These are phyloP conservation scores for Teunomyces barrocoloradensis DNA, from an alignment of 805 yeast genomes.

Conservation along the genomic window DNA sequence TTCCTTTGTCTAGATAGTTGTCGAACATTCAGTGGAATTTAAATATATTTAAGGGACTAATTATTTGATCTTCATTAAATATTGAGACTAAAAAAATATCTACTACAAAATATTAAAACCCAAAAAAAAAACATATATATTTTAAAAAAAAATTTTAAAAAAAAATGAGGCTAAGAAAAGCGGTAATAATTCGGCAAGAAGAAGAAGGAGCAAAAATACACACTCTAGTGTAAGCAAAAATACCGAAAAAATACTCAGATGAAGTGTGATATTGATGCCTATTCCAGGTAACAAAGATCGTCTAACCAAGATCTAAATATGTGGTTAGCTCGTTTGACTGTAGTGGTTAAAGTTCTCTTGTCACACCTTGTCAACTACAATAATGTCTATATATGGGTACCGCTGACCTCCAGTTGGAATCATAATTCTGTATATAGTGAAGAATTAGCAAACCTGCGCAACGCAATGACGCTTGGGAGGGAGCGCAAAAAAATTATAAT, in stretches of 20 bases:
- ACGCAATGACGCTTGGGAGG: not conserved
- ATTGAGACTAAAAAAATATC: conserved; percentile 1
- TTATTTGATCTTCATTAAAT: conserved; percentile 1
- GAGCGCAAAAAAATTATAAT: not conserved
- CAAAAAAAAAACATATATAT: not conserved
- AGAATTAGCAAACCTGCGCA: not conserved
- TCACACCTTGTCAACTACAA: not conserved
- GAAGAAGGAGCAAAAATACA: not conserved
- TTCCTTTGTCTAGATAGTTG: not conserved
- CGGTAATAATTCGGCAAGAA: conserved; percentile 4
- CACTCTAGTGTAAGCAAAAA: not conserved
- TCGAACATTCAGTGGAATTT: not conserved
- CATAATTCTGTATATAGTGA: not conserved
- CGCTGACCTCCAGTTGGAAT: not conserved
- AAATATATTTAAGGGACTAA: conserved; percentile 2
- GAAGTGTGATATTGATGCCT: not conserved
- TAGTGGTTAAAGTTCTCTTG: not conserved
- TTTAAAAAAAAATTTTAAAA: not conserved
- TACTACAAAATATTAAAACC: not conserved
- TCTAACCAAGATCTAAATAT: not conserved
- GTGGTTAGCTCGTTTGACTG: not conserved
- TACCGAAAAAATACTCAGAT: not conserved
- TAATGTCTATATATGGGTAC: not conserved
- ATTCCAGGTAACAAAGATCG: not conserved
- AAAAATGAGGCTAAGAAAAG: not conserved